Evolutionary conservation across 2,329 filamentous ascomycete species (phyloP), one percentile per base, ranked within the genome.

Genomic region (Fusarium acutatum): DNA sequence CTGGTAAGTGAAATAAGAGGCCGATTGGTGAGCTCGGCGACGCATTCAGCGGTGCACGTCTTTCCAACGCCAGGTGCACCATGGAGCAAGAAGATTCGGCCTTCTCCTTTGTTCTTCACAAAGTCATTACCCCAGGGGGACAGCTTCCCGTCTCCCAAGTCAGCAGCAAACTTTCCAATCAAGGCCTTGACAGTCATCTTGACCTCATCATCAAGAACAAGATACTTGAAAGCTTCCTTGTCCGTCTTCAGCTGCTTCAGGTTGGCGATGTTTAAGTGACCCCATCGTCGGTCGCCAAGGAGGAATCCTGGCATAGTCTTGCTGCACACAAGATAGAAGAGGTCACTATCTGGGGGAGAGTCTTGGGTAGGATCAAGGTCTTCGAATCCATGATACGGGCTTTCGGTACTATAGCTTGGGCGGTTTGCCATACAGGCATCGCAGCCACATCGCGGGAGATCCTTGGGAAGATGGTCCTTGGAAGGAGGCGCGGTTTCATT

Each of bases 1-100:
- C 81, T 84, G 2, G 86, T 87, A 24, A 90, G 82, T 2, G 84
- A 82, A 61, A 89, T 84, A 13, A 90, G 84, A 7, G 87, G 88
- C 1, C 85, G 83, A 32, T 82, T 83, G 44, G 84, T 85, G 28
- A 86, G 80, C 78, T 89, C 87, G 11, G 87, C 86, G 7, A 88
- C 83, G 44, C 86, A 86, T 77, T 89, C 87, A 18, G 86, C 87
- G 5, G 87, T 89, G 76, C 87, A 86, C 1, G 87, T 89, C 80
- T 90, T 89, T 64, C 87, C 88, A 2, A 88, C 86, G n/a, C 87
- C 88, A 3, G 87, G 87, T 14, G 83, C 83, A 22, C 87, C 86
- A 69, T 88, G 86, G 2, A 88, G 83, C 20, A 88, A 80, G 78
- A 87, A 86, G 73, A 87, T 86, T 47, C 84, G 82, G 10, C 85